A percentile compares a stretch with the other conserved stretches of the same genome.
phyloP scores from a whole-genome alignment of 805 yeast species.

The Saccharomycopsis olivae region DNA sequence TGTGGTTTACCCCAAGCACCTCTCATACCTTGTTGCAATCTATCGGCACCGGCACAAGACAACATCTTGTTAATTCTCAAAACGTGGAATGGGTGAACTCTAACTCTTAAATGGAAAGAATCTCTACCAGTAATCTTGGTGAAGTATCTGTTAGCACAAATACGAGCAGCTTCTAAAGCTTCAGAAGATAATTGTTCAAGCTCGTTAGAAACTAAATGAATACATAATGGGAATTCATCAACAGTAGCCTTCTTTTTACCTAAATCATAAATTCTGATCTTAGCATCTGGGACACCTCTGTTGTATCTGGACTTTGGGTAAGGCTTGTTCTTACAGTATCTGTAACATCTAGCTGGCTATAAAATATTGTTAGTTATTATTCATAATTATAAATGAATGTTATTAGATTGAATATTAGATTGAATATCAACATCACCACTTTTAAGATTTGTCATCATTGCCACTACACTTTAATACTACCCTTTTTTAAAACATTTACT shows the following conservation, averaged over 20 bases:
- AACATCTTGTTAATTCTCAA: conserved; percentile 99
- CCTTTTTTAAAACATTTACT: no score
- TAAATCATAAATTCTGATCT: conserved; percentile 97
- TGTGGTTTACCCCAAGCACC: conserved; percentile 99
- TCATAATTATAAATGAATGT: neutral
- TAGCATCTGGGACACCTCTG: conserved; percentile 99
- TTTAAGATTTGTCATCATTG: no score
- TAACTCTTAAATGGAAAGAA: conserved; percentile 98
- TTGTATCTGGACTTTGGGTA: conserved; percentile 99
- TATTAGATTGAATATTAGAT: neutral
- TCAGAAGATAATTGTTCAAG: conserved; percentile 98
- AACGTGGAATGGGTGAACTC: conserved; percentile 99
- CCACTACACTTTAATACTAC: no score
- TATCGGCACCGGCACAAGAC: conserved; percentile 99
- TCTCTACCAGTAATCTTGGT: conserved; percentile 98
- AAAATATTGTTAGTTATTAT: conserved; percentile 7
- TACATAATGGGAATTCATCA: conserved; percentile 99
- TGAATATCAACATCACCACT: no score
- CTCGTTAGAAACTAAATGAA: conserved; percentile 98
- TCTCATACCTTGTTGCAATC: conserved; percentile 99
- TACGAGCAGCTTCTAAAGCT: conserved; percentile 99
- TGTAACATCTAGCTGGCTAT: conserved; percentile 98
- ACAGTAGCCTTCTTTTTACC: conserved; percentile 99
- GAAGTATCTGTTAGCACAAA: conserved; percentile 99
- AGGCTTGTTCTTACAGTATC: conserved; percentile 99